These are phyloP conservation scores for Suillus cothurnatus DNA, from an alignment of 768 basidiomycete genomes.

Conservation along the genomic window DNA sequence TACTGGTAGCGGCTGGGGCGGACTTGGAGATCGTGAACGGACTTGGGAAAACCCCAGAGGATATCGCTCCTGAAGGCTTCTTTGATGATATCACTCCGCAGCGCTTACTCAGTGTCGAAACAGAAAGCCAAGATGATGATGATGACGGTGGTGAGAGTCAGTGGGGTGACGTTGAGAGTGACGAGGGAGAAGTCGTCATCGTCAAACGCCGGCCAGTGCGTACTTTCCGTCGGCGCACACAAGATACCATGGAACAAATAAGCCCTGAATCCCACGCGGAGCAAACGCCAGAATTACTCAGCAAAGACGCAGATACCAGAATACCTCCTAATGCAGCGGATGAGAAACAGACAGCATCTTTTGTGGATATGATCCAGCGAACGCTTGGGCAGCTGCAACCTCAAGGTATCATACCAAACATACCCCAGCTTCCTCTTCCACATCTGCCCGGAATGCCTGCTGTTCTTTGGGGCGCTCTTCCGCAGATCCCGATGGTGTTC, in stretches of 20 bases:
- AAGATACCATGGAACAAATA: constrained; percentile 21
- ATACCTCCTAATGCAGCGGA: constrained; percentile 24
- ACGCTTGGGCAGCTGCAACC: constrained; percentile 64
- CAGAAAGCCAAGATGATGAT: constrained; percentile 30
- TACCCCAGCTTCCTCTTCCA: constrained; percentile 52
- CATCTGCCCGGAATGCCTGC: constrained; percentile 68
- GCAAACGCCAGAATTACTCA: constrained; percentile 6
- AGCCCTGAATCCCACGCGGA: background rate
- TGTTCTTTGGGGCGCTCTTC: constrained; percentile 61
- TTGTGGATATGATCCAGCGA: constrained; percentile 76
- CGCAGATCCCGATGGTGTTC: constrained; percentile 77
- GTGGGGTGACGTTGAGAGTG: constrained; percentile 72
- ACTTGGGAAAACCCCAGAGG: constrained; percentile 68
- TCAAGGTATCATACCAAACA: constrained; percentile 56
- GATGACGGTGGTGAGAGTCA: constrained; percentile 62
- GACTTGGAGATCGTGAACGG: constrained; percentile 75
- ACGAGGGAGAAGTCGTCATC: constrained; percentile 46
- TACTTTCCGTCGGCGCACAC: constrained; percentile 33
- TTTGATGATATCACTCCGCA: constrained; percentile 41
- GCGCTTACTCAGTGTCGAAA: constrained; percentile 22
- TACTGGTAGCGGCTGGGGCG: constrained; percentile 81
- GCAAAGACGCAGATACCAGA: constrained; percentile 24
- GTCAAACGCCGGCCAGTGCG: constrained; percentile 36
- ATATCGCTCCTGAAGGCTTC: constrained; percentile 50
- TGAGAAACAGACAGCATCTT: constrained; percentile 45